Evolutionary conservation across 148 eudicot genomes (phyloP).

Genomic region (Pharnaceum exiguum): DNA sequence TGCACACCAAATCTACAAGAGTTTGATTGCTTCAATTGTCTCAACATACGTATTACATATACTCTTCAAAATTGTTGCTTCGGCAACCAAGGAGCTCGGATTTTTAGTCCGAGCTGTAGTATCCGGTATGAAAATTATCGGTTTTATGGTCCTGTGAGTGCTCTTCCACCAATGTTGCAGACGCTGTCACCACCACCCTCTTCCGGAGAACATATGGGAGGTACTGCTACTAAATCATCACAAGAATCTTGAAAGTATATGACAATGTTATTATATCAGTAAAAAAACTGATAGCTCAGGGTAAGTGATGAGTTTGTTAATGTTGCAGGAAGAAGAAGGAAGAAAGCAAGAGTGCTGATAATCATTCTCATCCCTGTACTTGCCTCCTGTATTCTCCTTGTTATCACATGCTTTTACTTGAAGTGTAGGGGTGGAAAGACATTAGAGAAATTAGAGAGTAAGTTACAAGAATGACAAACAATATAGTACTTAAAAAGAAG

Average conservation of each 20-base stretch:
- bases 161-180: background rate
- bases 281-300: background rate
- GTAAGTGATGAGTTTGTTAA: background rate
- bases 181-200: background rate
- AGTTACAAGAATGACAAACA: background rate
- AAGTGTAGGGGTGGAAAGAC: background rate
- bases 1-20: background rate
- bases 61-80: background rate
- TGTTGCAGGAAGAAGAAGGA: background rate
- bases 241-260: background rate
- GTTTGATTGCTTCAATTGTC: constrained; percentile 2
- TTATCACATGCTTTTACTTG: background rate
- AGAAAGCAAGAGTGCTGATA: background rate
- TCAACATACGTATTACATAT: background rate
- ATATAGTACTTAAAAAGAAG: background rate
- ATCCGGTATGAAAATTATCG: background rate
- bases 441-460: background rate
- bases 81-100: background rate
- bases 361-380: background rate
- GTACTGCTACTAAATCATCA: background rate
- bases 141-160: background rate
- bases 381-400: background rate
- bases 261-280: background rate
- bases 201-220: no score
- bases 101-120: background rate